A percentile compares a stretch with the other conserved stretches of the same genome.
Conservation (phyloP, 352 stramenopile genomes). For the Aphanomyces astaci region DNA sequence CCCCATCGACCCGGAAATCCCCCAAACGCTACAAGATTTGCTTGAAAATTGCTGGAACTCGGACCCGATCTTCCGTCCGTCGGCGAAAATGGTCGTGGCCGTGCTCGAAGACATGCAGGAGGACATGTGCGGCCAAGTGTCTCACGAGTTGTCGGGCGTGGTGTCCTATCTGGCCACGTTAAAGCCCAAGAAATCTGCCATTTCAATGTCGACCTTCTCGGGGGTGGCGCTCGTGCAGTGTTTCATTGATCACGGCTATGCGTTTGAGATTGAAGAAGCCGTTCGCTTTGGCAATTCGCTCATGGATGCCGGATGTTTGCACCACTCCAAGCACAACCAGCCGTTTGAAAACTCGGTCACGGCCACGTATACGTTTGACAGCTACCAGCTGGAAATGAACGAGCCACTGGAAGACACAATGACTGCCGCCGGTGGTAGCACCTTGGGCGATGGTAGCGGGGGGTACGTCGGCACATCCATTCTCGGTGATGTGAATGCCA, state of each 20-base stretch:
- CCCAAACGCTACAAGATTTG: slow-evolving; percentile 26
- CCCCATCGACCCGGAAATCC: slow-evolving; percentile 26
- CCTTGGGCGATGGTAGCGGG: background rate
- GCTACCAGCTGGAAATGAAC: slow-evolving; percentile 12
- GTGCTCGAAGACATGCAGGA: slow-evolving; percentile 35
- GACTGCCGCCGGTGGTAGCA: background rate
- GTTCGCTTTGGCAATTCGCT: slow-evolving; percentile 20
- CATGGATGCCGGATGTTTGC: slow-evolving; percentile 21
- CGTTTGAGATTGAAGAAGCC: slow-evolving; percentile 21
- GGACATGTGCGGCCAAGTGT: slow-evolving; percentile 29
- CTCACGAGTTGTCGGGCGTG: slow-evolving; percentile 24
- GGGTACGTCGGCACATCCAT: slow-evolving; percentile 3
- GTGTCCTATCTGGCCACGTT: slow-evolving; percentile 4
- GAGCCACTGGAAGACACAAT: slow-evolving; percentile 3
- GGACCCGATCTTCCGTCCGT: slow-evolving; percentile 32
- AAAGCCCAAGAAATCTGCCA: background rate
- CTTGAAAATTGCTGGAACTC: slow-evolving; percentile 35
- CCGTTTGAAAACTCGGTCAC: slow-evolving; percentile 15
- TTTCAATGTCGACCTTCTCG: slow-evolving; percentile 21
- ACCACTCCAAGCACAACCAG: slow-evolving; percentile 18
- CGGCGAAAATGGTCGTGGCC: slow-evolving; percentile 31
- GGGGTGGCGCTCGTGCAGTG: slow-evolving; percentile 12
- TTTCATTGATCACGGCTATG: slow-evolving; percentile 11
- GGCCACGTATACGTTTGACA: slow-evolving; percentile 16
- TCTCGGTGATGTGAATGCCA: background rate